A percentile compares a stretch with the other conserved stretches of the same genome.
Conservation (phyloP, 768 basidiomycete genomes). For the Favolaschia claudopus region DNA sequence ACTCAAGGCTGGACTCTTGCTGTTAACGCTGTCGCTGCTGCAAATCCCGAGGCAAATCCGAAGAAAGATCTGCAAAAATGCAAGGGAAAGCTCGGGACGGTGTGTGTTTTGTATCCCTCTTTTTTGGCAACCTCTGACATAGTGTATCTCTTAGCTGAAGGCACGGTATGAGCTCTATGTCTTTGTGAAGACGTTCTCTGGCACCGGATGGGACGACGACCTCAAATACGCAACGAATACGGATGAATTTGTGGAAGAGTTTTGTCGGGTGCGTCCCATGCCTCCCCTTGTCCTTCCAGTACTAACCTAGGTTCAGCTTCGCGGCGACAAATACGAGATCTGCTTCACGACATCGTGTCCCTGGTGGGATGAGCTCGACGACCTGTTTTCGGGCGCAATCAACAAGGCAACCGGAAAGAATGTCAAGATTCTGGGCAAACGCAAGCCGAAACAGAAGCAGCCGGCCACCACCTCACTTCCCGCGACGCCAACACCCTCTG, state of each 20-base stretch:
- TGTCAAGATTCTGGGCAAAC: neutral
- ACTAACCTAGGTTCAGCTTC: neutral
- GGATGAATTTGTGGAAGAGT: neutral
- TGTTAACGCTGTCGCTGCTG: neutral
- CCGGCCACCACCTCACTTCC: too few species aligned
- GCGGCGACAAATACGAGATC: neutral
- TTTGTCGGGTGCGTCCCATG: neutral
- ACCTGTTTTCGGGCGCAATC: too few species aligned
- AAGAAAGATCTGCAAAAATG: neutral
- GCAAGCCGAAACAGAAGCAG: neutral
- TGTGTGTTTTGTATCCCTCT: too few species aligned
- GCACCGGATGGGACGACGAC: neutral
- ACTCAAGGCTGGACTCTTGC: neutral
- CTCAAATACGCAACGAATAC: neutral
- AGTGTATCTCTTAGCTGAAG: too few species aligned
- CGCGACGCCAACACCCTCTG: too few species aligned
- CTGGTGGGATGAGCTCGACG: neutral
- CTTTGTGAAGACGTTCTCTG: neutral
- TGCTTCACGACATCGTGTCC: neutral
- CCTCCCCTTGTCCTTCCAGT: neutral
- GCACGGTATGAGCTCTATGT: neutral
- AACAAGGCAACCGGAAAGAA: neutral
- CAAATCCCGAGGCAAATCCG: neutral
- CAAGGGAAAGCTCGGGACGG: neutral
- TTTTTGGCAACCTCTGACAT: too few species aligned